Conservation (phyloP, 1,139 yeast genomes). For the Pneumocystis sp. region DNA sequence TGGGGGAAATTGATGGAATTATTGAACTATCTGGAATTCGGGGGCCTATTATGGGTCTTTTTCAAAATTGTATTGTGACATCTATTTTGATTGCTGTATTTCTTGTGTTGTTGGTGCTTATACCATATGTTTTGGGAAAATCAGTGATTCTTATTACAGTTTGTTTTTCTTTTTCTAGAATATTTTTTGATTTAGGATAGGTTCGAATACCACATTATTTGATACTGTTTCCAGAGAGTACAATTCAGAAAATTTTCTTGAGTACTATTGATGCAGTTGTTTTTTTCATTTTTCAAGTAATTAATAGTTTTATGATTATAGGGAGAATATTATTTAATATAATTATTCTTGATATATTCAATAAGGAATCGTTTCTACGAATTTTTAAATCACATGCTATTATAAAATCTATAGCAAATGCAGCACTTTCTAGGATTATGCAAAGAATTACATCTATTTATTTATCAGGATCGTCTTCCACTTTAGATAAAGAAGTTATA, state of each 20-base stretch:
- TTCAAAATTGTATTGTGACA: conserved; percentile 14
- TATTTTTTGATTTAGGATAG: not conserved
- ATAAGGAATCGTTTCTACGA: not conserved
- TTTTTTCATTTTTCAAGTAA: not conserved
- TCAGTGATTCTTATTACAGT: conserved; percentile 10
- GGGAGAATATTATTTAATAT: not conserved
- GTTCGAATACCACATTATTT: not conserved
- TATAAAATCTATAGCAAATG: not conserved
- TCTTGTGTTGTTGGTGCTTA: conserved; percentile 15
- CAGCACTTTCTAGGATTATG: not conserved
- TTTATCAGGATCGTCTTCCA: not conserved
- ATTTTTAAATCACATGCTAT: not conserved
- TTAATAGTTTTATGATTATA: not conserved
- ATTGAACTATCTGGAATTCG: conserved; percentile 17
- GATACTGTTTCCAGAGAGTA: not conserved
- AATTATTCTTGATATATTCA: not conserved
- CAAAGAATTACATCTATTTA: not conserved
- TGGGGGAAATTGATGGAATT: not conserved
- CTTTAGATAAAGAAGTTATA: not conserved
- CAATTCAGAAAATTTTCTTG: not conserved
- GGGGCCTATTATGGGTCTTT: conserved; percentile 21
- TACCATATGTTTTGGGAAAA: conserved; percentile 21
- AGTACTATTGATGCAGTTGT: not conserved
- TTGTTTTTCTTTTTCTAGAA: conserved; percentile 7
- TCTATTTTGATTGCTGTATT: conserved; percentile 16